Conservation (phyloP, 2,329 filamentous ascomycete genomes). For the Microcyclospora pomicola region DNA sequence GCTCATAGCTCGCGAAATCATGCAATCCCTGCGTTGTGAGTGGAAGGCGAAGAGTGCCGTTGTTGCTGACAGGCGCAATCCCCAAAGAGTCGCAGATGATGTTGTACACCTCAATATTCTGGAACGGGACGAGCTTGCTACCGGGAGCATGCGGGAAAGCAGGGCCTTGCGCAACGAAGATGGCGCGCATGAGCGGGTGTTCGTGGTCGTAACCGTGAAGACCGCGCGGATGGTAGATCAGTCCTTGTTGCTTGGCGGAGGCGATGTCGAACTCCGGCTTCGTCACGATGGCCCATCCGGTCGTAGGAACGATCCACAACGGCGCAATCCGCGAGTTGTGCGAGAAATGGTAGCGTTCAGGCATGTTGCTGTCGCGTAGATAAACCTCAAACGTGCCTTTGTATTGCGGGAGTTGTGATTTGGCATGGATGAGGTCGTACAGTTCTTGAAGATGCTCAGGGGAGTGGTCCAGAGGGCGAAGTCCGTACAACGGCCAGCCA, state of each 20-base stretch:
- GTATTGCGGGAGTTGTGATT: slow-evolving; percentile 42
- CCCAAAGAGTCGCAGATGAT: slow-evolving; percentile 81
- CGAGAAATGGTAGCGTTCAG: slow-evolving; percentile 79
- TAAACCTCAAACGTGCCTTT: slow-evolving; percentile 74
- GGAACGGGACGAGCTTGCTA: slow-evolving; percentile 63
- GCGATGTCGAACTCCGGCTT: slow-evolving; percentile 64
- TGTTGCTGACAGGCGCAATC: slow-evolving; percentile 62
- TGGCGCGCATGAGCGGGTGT: slow-evolving; percentile 88
- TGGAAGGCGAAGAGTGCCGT: slow-evolving; percentile 69
- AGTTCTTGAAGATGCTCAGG: slow-evolving; percentile 47
- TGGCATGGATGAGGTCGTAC: slow-evolving; percentile 42
- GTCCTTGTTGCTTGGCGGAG: slow-evolving; percentile 48
- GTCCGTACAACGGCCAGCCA: slow-evolving; percentile 84
- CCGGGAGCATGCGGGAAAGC: slow-evolving; percentile 80
- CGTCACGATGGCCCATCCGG: slow-evolving; percentile 83
- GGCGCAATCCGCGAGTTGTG: slow-evolving; percentile 83
- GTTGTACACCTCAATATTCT: slow-evolving; percentile 93
- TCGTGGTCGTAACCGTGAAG: slow-evolving; percentile 93
- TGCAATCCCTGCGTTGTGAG: slow-evolving; percentile 52
- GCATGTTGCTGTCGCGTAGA: slow-evolving; percentile 76
- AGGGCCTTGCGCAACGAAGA: slow-evolving; percentile 83
- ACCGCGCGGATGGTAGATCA: slow-evolving; percentile 65
- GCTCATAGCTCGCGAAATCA: slow-evolving; percentile 4
- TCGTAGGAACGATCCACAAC: slow-evolving; percentile 82
- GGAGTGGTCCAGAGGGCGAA: slow-evolving; percentile 59